Evolutionary conservation across 495 filamentous ascomycete species (phyloP).

Genomic region (Neurospora sublineolata): DNA sequence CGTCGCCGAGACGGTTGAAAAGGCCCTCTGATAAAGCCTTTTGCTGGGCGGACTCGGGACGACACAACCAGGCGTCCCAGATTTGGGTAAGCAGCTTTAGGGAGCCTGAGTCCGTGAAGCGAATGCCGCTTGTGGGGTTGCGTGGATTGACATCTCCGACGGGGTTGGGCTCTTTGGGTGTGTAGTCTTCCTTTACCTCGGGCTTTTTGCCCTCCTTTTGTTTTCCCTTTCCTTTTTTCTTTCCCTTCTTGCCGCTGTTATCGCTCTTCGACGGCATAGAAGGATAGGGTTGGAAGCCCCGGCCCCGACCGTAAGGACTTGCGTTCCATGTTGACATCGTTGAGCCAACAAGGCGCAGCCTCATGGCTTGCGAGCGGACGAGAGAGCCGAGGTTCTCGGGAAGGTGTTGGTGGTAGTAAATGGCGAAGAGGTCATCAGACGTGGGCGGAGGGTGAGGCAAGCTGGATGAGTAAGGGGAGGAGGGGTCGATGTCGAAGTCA

Average conservation of each 20-base stretch:
- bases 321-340: slow-evolving; percentile 13
- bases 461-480: not conserved
- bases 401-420: slow-evolving; percentile 20
- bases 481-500: not conserved
- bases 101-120: not conserved
- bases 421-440: slow-evolving; percentile 10
- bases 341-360: slow-evolving; percentile 8
- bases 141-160: not conserved
- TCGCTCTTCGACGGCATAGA: slow-evolving; percentile 1
- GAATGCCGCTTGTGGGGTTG: not conserved
- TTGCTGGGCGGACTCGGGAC: not conserved
- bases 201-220: not conserved
- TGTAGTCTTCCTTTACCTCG: not conserved
- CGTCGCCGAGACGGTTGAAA: not conserved
- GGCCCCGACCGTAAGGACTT: slow-evolving; percentile 12
- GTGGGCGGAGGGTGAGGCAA: not conserved
- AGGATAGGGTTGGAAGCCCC: slow-evolving; percentile 14
- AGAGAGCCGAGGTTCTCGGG: slow-evolving; percentile 1
- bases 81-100: not conserved
- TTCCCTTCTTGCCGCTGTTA: not conserved
- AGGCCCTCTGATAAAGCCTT: not conserved
- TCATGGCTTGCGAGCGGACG: slow-evolving; percentile 13
- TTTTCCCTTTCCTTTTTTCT: not conserved
- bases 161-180: not conserved
- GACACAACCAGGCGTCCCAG: not conserved